These are phyloP conservation scores for Metarhizium anisopliae DNA, from an alignment of 2,329 filamentous ascomycete species.

Conservation along the genomic window DNA sequence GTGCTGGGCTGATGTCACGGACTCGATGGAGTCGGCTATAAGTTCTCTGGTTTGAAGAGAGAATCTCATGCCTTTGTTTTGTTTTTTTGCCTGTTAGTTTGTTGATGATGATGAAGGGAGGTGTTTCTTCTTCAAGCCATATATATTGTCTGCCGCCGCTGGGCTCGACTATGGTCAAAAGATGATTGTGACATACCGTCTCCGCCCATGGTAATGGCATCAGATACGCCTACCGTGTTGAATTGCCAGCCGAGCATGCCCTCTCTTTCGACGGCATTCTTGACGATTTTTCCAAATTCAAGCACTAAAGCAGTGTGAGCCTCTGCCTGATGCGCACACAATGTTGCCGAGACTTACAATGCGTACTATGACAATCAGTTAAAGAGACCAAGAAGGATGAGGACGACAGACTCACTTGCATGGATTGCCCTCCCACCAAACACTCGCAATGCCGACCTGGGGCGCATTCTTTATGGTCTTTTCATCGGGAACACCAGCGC, in stretches of 20 bases:
- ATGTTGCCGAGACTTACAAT: conserved; percentile 25
- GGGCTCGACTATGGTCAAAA: too few relatives aligned
- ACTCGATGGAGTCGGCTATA: conserved; percentile 91
- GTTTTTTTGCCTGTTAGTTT: not conserved
- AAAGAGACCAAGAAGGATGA: too few relatives aligned
- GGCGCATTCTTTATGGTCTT: conserved; percentile 83
- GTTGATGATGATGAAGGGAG: not conserved
- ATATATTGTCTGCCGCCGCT: too few relatives aligned
- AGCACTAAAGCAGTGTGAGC: conserved; percentile 46
- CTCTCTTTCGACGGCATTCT: conserved; percentile 68
- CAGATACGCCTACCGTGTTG: conserved; percentile 81
- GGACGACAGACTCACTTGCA: conserved; percentile 63
- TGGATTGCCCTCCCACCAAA: conserved; percentile 97
- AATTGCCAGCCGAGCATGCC: conserved; percentile 94
- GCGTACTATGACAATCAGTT: conserved; percentile 21
- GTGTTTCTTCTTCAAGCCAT: too few relatives aligned
- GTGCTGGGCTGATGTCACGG: conserved; percentile 82
- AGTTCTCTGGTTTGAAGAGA: conserved; percentile 85
- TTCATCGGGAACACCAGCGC: conserved; percentile 74
- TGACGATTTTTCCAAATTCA: conserved; percentile 81
- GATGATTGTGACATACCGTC: conserved; percentile 50
- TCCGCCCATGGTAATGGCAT: conserved; percentile 91
- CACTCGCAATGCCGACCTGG: conserved; percentile 82
- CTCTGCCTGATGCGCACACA: not conserved
- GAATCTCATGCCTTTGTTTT: conserved; percentile 71